Evolutionary conservation across 345 rosid genomes (phyloP), one percentile per base, ranked within the genome.

Genomic region (Hibiscus mutabilis): DNA sequence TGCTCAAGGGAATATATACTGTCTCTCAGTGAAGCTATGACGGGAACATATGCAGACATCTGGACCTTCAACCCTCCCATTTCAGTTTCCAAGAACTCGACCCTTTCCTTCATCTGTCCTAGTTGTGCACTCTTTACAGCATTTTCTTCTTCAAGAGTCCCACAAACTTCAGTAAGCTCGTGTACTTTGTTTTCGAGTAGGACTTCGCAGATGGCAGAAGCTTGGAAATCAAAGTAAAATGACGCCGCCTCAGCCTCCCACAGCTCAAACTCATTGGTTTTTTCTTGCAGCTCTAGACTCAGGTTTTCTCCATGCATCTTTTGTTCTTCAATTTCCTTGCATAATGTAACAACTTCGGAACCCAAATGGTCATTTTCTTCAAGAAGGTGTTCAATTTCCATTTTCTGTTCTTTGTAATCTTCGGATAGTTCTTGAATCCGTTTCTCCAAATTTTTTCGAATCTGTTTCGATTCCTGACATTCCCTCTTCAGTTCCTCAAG

Each of bases 221-320:
- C 74, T 56, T 94, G 98, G 74, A 94, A 83, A 77, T 94, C 93
- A 69, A 91, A 91, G 83, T 83, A 94, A 80, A 94, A 91, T 5
- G 96, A 82, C 47, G 97, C 79, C 66, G 97, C 98, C 76, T 91
- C 96, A 55, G 90, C 83, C 64, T 94, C 97, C 96, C 96, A 91
- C n/a, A 87, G 75, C 77, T 85, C 97, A 78, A 86, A 82, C 75
- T 91, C 98, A 74, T 85, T 86, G 79, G 79, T 79, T 79, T 81
- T 88, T 82, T 89, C 91, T 74, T 84, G 94, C 58, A 94, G 81
- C 82, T 91, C 97, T 25, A 84, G 84, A 76, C 87, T 88, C 82
- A 94, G 73, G 70, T 67, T 81, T 80, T 90, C 88, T 74, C 90
- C 98, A 74, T 81, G 79, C 21, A 83, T 69, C 73, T 82, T 80